Evolutionary conservation across 2,329 filamentous ascomycete genomes (phyloP), one percentile per base, ranked within the genome.

Genomic region (Aspergillus vadensis): DNA sequence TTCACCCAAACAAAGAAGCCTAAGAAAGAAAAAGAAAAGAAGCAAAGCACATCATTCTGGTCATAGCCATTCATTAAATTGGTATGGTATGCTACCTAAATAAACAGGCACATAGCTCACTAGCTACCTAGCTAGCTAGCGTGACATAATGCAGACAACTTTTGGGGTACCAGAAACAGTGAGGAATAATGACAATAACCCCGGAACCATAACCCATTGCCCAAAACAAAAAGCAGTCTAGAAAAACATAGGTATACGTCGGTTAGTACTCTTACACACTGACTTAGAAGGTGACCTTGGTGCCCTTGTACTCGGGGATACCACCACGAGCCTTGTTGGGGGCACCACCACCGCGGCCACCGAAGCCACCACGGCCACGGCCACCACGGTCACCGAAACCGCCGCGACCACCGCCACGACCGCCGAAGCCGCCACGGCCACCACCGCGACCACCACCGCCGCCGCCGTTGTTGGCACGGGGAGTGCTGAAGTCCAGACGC

Each of bases 401-500:
- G 59, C 77, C 74, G 54, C 32, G 32, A 14, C 74, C 72, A 56
- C 85, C 81, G 57, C 77, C 71, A 57, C 82, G 79, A 65, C 84
- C 79, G 60, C 82, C 77, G 65, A 82, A 75, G 61, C 83, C 77
- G 63, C 84, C 79, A 63, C 84, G 81, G 63, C 84, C 79, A 65
- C 83, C 79, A 65, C 83, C 83, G 55, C 81, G 72, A 60, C 79
- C 74, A 65, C 78, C 74, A 58, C 80, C 78, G 65, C 82, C 78
- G 63, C 79, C 77, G 63, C 77, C 77, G 65, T 85, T 83, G 77
- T 85, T 84, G 67, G 81, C 79, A 69, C 89, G 88, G 69, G 89
- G 86, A 65, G 85, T 81, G 67, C 90, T 90, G 77, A 84, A 97
- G 84, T 97, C 93, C 57, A 97, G 87, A 70, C 93, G 91, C 68